Evolutionary conservation across 371 early-diverging fungal genomes (phyloP), one percentile per base, ranked within the genome.

Genomic region (Batkoa obscura): DNA sequence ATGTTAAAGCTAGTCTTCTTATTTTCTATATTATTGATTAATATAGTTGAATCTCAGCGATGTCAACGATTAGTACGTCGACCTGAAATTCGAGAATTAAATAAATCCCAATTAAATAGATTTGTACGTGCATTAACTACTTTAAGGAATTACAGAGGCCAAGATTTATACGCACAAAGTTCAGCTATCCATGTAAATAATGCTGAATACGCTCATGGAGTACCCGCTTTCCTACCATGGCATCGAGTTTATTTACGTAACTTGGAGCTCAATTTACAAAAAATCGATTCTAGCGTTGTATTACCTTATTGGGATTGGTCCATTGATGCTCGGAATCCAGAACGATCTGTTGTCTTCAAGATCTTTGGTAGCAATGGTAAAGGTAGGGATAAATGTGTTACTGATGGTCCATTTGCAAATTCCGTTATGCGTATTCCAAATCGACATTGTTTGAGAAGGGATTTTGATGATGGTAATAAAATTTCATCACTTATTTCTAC

Each of bases 251-350:
- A 61, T 53, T 15, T 71, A n/a, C 47, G 42, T 0, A 15, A 46
- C 1, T 69, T 59, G 43, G 72, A 75, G 56, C 17, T 39, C 5
- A 55, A 51, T n/a, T 50, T 72, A 9, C 57, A 64, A 35, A 46
- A 55, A 32, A 59, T 67, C 37, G 68, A 75, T 58, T 59, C 68
- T 3, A 34, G 43, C n/a, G 63, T 76, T 17, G 50, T 55, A 3
- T 59, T 76, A 13, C 75, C 79, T 12, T 79, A 68, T 58, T 76
- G 76, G 79, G 68, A 78, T 51, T 75, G 73, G 74, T 52, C 57
- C 0, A 41, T 60, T 15, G 64, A 68, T 52, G 60, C 64, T 1
- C 64, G 59, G 50, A 30, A 41, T 39, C 62, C 61, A 13, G 57
- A 45, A 32, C 12, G 17, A 13, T 55, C 62, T 3, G 45, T 45